Conservation (phyloP, 1,139 yeast species). For the Suhomyces atakaporum region DNA sequence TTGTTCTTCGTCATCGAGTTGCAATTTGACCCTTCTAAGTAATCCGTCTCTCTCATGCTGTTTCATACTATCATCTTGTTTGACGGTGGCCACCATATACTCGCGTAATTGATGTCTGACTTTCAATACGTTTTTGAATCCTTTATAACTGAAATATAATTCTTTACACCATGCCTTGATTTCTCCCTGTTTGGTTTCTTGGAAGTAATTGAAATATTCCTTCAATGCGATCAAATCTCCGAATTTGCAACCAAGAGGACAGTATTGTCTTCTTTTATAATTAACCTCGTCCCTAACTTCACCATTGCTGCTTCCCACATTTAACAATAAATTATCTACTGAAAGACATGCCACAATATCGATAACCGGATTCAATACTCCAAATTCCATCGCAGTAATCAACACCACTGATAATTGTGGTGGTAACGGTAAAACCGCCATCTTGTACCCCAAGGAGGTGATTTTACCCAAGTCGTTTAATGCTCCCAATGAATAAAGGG, state of each 20-base stretch:
- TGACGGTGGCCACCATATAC: conserved; percentile 59
- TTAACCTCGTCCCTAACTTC: conserved; percentile 82
- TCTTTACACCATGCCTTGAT: conserved; percentile 82
- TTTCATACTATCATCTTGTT: conserved; percentile 38
- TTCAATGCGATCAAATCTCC: conserved; percentile 87
- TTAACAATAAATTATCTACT: conserved; percentile 82
- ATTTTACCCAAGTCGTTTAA: conserved; percentile 73
- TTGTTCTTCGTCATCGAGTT: conserved; percentile 27
- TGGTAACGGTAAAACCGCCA: conserved; percentile 87
- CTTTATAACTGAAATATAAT: conserved; percentile 72
- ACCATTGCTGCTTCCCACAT: conserved; percentile 61
- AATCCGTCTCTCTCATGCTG: conserved; percentile 31
- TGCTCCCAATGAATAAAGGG: conserved; percentile 78
- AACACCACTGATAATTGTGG: conserved; percentile 92
- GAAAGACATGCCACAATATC: conserved; percentile 93
- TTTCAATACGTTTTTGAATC: conserved; percentile 73
- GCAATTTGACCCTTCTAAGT: conserved; percentile 29
- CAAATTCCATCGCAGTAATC: conserved; percentile 62
- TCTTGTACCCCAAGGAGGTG: conserved; percentile 74
- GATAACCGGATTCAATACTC: conserved; percentile 65
- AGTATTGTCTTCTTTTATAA: conserved; percentile 57
- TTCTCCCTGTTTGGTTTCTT: conserved; percentile 49
- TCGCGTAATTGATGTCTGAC: conserved; percentile 75
- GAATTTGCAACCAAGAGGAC: conserved; percentile 66
- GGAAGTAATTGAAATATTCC: conserved; percentile 69